phyloP scores from a whole-genome alignment of 2,329 filamentous ascomycete genomes.

The Arthrobotrys sphaeroides region DNA sequence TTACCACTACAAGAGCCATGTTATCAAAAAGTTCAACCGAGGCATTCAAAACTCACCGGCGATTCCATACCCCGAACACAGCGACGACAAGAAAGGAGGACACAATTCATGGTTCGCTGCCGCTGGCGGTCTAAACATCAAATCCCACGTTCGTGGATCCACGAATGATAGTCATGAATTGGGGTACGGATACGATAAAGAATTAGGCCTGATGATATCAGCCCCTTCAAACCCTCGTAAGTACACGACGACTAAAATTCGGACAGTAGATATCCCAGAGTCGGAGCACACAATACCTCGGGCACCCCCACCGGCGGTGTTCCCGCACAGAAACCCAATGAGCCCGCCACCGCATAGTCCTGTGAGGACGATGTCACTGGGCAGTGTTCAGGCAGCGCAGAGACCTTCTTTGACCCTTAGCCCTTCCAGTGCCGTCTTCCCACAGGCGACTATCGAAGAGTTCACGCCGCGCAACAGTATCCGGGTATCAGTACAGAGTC shows the following conservation, averaged over 20 bases:
- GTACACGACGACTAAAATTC: conserved; percentile 53
- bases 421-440: conserved; percentile 36
- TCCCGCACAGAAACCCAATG: conserved; percentile 49
- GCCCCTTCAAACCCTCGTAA: conserved; percentile 51
- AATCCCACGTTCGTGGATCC: conserved; percentile 36
- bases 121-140: conserved; percentile 32
- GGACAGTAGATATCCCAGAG: conserved; percentile 53
- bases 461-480: conserved; percentile 31
- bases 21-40: conserved; percentile 50
- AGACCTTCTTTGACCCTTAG: conserved; percentile 43
- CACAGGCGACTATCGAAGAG: conserved; percentile 43
- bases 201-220: conserved; percentile 53
- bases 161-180: conserved; percentile 53
- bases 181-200: conserved; percentile 53
- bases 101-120: conserved; percentile 44
- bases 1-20: conserved; percentile 47
- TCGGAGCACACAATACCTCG: conserved; percentile 45
- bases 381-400: conserved; percentile 39
- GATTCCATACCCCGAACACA: conserved; percentile 21
- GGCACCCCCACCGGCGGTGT: conserved; percentile 42
- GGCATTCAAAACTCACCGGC: conserved; percentile 21
- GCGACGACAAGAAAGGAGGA: conserved; percentile 31
- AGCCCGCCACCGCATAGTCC: conserved; percentile 32
- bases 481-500: conserved; percentile 44
- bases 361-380: conserved; percentile 33